These are phyloP conservation scores for Verticillium albo-atrum DNA, from an alignment of 2,329 filamentous ascomycete species.

Conservation along the genomic window DNA sequence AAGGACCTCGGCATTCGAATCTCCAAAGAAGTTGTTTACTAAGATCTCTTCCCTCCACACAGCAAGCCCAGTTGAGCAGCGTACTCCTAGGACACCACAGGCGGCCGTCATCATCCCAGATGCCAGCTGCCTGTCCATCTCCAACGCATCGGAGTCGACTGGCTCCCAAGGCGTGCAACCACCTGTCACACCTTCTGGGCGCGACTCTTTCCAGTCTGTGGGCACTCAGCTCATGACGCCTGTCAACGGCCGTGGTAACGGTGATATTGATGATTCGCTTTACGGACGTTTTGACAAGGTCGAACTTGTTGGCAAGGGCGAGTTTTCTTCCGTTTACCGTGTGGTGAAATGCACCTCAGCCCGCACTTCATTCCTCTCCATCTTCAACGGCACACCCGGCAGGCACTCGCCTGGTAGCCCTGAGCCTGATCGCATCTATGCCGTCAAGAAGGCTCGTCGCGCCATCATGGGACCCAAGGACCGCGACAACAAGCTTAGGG, in stretches of 20 bases:
- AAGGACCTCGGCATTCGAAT: constrained; percentile 19
- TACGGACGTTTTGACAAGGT: constrained; percentile 75
- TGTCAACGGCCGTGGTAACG: constrained; percentile 63
- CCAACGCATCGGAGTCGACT: constrained; percentile 46
- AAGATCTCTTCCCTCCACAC: constrained; percentile 44
- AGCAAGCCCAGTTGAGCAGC: constrained; percentile 60
- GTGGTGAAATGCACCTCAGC: constrained; percentile 49
- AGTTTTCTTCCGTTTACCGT: constrained; percentile 90
- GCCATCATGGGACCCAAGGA: constrained; percentile 75
- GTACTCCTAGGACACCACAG: constrained; percentile 73
- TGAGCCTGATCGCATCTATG: constrained; percentile 63
- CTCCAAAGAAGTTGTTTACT: constrained; percentile 41
- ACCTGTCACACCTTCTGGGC: constrained; percentile 72
- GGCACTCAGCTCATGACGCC: constrained; percentile 56
- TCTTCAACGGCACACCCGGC: constrained; percentile 42
- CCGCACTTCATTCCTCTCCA: constrained; percentile 15
- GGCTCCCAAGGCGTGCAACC: neutral
- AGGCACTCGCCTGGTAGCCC: constrained; percentile 45
- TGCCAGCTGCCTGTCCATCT: constrained; percentile 79
- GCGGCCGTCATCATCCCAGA: constrained; percentile 73
- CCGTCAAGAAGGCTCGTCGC: constrained; percentile 88
- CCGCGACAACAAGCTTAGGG: constrained; percentile 76
- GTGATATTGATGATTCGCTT: constrained; percentile 68
- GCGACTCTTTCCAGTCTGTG: constrained; percentile 47
- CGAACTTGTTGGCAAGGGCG: constrained; percentile 76